Base-by-base conservation (phyloP, 192 early-diverging fungal genomes). In the Coemansia sp. region DNA sequence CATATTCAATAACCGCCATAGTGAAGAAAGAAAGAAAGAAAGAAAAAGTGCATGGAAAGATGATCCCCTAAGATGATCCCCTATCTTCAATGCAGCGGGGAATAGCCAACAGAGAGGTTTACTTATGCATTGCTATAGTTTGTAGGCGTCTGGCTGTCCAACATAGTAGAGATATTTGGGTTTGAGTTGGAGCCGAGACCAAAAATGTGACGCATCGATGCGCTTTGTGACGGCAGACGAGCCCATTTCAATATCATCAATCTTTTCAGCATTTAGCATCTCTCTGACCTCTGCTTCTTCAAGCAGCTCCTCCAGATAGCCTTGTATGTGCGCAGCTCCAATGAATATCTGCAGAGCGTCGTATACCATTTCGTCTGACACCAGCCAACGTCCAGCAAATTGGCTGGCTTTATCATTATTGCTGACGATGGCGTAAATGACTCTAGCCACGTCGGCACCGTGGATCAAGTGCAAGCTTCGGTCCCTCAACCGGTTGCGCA, bases 191-290 rank as follows among this genome's bases (percentile, higher is more conserved):
- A 70, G 60, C 11, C 45, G 38, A 2, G 15, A 22, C 79, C 79
- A 82, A 34, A 74, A 76, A 50, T 82, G 79, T 49, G 74, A 76
- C 10, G 79, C 66, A 43, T 82, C 74, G 22, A 82, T 73, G 61
- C 79, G 79, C 61, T 53, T 44, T 3, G 64, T 65, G 12, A 82
- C 79, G 2, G 32, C 47, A 9, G 64, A 62, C 12, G 58, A 18
- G n/a, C 71, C 79, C 68, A 76, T 29, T 40, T 47, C 20, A 29
- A 82, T 55, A 18, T 70, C 59, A 1, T 68, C 71, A 11, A 82
- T 40, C 4, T 15, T 59, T 6, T 47, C 50, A 4, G 74, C 63
- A 0, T 65, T 65, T 12, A 82, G 20, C 22, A 82, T n/a, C 16
- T 15, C 32, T 24, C 38, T 63, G 8, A 63, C 67, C 3, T 64